Evolutionary conservation across 768 basidiomycete species (phyloP), one percentile per base, ranked within the genome.

Genomic region (Solioccasus polychromus): DNA sequence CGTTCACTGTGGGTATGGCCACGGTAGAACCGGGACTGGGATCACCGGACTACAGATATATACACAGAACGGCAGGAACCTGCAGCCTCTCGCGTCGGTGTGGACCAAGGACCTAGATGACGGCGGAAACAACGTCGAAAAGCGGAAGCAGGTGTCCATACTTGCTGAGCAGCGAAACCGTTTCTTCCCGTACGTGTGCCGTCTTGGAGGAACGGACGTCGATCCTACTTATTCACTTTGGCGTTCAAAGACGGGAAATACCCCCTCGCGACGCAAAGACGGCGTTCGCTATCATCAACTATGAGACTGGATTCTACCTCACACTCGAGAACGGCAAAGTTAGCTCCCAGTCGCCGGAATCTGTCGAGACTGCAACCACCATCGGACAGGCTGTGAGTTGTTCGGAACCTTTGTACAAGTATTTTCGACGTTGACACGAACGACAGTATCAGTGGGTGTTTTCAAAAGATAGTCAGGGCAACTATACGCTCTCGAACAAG

Each of bases 1-100:
- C 25, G 40, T 50, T 8, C 53, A 54, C n/a, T 53, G 53, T 6
- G 52, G 52, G 5, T 62, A 39, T 26, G 48, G 45, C 4, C 17
- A n/a, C n/a, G 50, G 50, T 19, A 42, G 50, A 22, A 50, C 48
- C 5, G 48, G 50, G 23, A 44, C 49, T 9, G 42, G 31, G 14
- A 14, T 51, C 41, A 51, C 51, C 8, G 49, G 26, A 15, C 11
- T 52, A 8, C 38, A 51, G 34, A 28, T 49, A 38, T 38, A 23
- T 12, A 17, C 39, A 1, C 35, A 37, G 17, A 20, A 52, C 9
- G 51, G 37, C 29, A 35, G 14, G 31, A 22, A 18, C 12, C 1
- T 34, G 15, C 35, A 42, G 19, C 51, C 43, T 25, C 18, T 42
- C 15, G 49, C 44, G n/a, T n/a, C n/a, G n/a, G n/a, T n/a, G n/a